phyloP scores from a whole-genome alignment of 2,329 filamentous ascomycete species.

The Aspergillus sergii region DNA sequence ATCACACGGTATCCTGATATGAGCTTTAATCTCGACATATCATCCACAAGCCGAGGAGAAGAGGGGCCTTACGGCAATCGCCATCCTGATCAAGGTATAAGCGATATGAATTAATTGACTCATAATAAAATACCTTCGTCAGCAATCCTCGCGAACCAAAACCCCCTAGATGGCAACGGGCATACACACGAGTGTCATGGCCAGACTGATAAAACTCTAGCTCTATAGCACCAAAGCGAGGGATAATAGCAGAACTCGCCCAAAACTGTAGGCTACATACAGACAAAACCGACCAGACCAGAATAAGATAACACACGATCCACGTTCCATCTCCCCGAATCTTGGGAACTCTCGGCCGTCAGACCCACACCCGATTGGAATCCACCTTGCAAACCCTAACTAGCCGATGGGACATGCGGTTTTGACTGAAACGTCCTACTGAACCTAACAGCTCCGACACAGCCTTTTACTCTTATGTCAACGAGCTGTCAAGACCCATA shows the following conservation, averaged over 20 bases:
- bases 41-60: background rate
- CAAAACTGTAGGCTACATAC: background rate
- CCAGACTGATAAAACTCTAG: background rate
- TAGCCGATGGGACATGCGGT: background rate
- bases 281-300: background rate
- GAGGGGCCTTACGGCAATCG: background rate
- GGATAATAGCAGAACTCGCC: background rate
- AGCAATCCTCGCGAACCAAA: background rate
- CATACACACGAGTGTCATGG: background rate
- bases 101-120: constrained; percentile 4
- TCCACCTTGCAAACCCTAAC: background rate
- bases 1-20: background rate
- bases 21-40: background rate
- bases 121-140: background rate
- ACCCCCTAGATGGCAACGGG: background rate
- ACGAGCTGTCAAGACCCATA: background rate
- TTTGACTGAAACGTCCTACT: background rate
- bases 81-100: background rate
- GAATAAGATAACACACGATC: background rate
- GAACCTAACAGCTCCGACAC: background rate
- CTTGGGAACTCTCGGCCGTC: background rate
- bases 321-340: background rate
- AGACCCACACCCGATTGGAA: background rate
- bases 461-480: background rate
- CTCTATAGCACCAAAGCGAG: background rate